phyloP scores from a whole-genome alignment of 164 flowering plant genomes.

The Magnolia kwangsiensis region DNA sequence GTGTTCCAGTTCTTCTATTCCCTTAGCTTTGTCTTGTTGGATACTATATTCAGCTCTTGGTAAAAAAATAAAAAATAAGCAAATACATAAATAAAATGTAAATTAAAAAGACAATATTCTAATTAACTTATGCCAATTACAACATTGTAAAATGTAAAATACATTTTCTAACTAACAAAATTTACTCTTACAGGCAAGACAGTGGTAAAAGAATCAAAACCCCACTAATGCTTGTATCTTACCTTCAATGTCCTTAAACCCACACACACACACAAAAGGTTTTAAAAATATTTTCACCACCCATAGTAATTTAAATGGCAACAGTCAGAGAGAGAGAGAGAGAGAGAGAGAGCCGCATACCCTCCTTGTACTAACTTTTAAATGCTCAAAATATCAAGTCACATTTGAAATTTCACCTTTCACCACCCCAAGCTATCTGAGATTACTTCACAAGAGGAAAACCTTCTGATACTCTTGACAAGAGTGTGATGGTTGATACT shows the following conservation, averaged over 20 bases:
- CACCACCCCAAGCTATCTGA: conserved; percentile 18
- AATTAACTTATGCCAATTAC: conserved; percentile 35
- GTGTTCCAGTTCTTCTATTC: not conserved
- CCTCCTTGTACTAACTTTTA: conserved; percentile 26
- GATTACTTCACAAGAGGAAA: not conserved
- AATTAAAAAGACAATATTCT: conserved; percentile 4
- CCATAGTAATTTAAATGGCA: not conserved
- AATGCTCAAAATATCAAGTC: conserved; percentile 33
- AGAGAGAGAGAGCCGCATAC: conserved; percentile 22
- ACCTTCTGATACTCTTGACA: conserved; percentile 13
- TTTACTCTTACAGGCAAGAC: conserved; percentile 53
- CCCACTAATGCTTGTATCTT: conserved; percentile 34
- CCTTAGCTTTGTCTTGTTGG: too few species aligned
- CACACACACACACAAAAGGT: not conserved
- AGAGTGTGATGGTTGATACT: not conserved
- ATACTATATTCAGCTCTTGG: not conserved
- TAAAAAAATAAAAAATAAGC: not conserved
- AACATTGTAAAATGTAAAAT: conserved; percentile 25
- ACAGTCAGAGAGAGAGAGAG: conserved; percentile 14
- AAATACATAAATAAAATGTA: not conserved
- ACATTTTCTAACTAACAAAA: conserved; percentile 41
- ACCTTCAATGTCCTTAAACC: conserved; percentile 34
- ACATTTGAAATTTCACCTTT: conserved; percentile 29
- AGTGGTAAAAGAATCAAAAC: conserved; percentile 24
- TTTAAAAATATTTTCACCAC: conserved; percentile 9